These are phyloP conservation scores for Triticum turgidum DNA, from an alignment of 176 grass and related monocot genomes.

Conservation along the genomic window DNA sequence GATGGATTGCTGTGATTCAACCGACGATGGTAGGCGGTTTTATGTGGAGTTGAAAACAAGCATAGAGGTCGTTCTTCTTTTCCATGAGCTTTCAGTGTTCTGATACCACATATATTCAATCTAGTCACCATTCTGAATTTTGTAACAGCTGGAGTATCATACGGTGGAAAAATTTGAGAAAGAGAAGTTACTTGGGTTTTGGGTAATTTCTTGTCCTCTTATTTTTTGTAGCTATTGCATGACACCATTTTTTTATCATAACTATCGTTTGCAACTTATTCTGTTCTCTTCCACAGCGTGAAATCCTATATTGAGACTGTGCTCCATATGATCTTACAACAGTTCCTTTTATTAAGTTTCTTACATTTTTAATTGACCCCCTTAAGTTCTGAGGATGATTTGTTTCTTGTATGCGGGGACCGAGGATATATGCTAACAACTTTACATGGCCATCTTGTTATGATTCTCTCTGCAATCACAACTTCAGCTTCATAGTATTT, in stretches of 20 bases:
- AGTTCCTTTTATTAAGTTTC: background rate
- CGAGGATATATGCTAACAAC: background rate
- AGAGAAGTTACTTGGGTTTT: slow-evolving; percentile 91
- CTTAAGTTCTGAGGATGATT: background rate
- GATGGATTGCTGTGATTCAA: slow-evolving; percentile 99
- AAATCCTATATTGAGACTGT: background rate
- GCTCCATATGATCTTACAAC: slow-evolving; percentile 5
- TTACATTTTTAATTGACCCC: background rate
- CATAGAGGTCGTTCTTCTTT: slow-evolving; percentile 65
- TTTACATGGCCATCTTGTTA: background rate
- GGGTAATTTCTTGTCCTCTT: slow-evolving; percentile 52
- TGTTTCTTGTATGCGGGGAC: background rate
- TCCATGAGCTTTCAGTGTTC: slow-evolving; percentile 19
- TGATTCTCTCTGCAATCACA: background rate
- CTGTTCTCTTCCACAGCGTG: slow-evolving; percentile 12
- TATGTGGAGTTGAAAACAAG: slow-evolving; percentile 98
- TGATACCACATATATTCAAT: slow-evolving; percentile 26
- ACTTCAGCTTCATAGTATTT: slow-evolving; percentile 12
- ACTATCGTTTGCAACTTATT: slow-evolving; percentile 28
- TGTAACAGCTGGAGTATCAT: slow-evolving; percentile 83
- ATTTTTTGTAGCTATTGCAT: slow-evolving; percentile 8
- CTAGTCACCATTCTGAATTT: slow-evolving; percentile 29
- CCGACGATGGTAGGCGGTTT: slow-evolving; percentile 86
- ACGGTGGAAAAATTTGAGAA: slow-evolving; percentile 89
- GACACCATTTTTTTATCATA: slow-evolving; percentile 23